These are phyloP conservation scores for Scenedesmus sp. DNA, from an alignment of 163 green algal species.

Conservation along the genomic window DNA sequence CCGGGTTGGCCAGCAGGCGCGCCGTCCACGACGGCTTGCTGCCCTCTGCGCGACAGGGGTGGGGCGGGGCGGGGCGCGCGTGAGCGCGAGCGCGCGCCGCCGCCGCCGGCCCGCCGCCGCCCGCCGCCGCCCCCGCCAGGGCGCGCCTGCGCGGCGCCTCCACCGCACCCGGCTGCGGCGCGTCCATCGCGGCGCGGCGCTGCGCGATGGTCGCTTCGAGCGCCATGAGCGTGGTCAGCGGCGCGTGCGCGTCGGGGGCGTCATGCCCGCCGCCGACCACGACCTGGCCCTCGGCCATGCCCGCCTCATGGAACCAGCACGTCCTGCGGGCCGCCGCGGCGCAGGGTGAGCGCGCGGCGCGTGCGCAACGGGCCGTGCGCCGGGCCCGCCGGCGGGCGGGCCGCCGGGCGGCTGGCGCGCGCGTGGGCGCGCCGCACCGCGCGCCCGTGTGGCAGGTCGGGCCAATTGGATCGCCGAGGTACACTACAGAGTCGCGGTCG, in stretches of 20 bases:
- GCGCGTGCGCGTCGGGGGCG: constrained; percentile 46
- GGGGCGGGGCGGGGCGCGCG: background rate
- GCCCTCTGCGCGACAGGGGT: constrained; percentile 54
- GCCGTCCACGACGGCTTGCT: constrained; percentile 97
- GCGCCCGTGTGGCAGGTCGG: constrained; percentile 95
- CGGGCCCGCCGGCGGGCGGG: too few relatives aligned
- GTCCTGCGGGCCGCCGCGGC: constrained; percentile 61
- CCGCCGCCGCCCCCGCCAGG: too few relatives aligned
- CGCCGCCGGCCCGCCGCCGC: too few relatives aligned
- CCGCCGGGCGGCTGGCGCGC: too few relatives aligned
- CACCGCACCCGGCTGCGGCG: too few relatives aligned
- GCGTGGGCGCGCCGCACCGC: constrained; percentile 43
- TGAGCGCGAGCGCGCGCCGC: too few relatives aligned
- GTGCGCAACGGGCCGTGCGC: too few relatives aligned
- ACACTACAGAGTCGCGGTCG: constrained; percentile 96
- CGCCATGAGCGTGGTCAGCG: constrained; percentile 82
- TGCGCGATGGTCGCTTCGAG: constrained; percentile 91
- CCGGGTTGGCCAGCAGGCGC: constrained; percentile 83
- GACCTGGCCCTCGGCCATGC: too few relatives aligned
- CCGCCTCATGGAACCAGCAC: constrained; percentile 90
- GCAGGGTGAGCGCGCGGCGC: background rate
- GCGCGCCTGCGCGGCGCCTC: too few relatives aligned
- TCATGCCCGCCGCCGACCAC: too few relatives aligned
- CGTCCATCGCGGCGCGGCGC: constrained; percentile 60
- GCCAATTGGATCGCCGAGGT: constrained; percentile 91